phyloP scores from a whole-genome alignment of 257 asterid genomes.

The Asclepias syriaca region DNA sequence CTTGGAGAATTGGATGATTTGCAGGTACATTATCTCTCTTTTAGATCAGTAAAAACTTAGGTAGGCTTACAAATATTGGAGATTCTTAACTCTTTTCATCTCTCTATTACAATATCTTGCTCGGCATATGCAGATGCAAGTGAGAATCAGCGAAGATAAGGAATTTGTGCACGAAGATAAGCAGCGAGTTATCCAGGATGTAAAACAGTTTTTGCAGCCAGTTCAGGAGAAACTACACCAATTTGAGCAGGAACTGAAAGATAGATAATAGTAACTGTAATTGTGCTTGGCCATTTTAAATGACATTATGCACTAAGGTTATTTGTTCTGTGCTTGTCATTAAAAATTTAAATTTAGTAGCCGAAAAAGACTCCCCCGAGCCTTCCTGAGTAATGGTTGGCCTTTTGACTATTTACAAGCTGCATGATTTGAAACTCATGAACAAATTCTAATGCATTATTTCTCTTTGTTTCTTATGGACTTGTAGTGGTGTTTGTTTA shows the following conservation, averaged over 20 bases:
- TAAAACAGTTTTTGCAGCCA: constrained; percentile 59
- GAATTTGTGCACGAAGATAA: constrained; percentile 50
- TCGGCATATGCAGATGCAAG: constrained; percentile 45
- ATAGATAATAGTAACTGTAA: constrained; percentile 17
- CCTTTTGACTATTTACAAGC: not conserved
- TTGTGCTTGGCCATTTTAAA: no score
- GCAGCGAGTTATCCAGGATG: constrained; percentile 44
- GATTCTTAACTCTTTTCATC: no score
- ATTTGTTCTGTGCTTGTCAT: not conserved
- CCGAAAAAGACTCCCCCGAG: not conserved
- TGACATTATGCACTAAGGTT: not conserved
- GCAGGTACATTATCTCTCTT: constrained; percentile 44
- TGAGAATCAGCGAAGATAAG: constrained; percentile 56
- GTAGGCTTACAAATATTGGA: no score
- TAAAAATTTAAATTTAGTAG: not conserved
- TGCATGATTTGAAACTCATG: not conserved
- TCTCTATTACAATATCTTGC: not conserved
- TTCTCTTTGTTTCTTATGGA: not conserved
- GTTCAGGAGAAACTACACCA: constrained; percentile 48
- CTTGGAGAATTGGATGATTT: constrained; percentile 91
- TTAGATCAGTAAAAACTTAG: not conserved
- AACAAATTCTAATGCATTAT: not conserved
- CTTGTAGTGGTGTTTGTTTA: not conserved
- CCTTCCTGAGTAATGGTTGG: not conserved
- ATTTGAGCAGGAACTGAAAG: constrained; percentile 84